Base-by-base conservation (phyloP, 805 yeast species). In the Zygoascus ofunaensis region DNA sequence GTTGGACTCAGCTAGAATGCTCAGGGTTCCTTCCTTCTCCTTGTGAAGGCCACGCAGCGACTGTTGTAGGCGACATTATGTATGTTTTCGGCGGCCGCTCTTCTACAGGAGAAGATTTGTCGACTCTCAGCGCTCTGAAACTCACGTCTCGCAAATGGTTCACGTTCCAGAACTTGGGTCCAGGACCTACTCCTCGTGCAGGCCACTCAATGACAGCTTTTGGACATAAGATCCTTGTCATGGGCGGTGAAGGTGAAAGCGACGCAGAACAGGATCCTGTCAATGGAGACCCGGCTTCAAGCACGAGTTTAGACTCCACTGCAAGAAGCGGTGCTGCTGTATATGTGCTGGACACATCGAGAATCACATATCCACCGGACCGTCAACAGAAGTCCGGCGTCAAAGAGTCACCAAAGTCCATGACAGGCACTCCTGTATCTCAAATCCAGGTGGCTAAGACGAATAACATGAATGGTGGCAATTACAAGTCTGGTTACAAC, bases 71-170 rank as follows among this genome's bases (percentile, higher is more conserved):
- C 48, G 89, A 87, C 55, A 70, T 80, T 41, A 71, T 92, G 74
- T 83, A 82, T 56, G 75, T 90, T 12, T 80, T 82, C 58, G 99
- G 98, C 34, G 99, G 99, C 42, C 85, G 87, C 57, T 79, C 82
- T 49, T 67, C 74, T 28, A 72, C 77, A 49, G 95, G 94, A 37
- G 71, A 71, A 35, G 77, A 86, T 43, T 71, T 81, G 47, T 74
- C 74, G 54, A 74, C 77, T 28, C 72, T 87, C 42, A 77, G 76
- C 56, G 80, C 87, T n/a, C 75, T 92, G 53, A 87, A 87, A 59
- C 69, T 92, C 53, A 71, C 76, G 42, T 73, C 83, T 19, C 70
- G 74, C 39, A 76, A 77, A 39, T 87, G 96, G 92, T 79, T 76
- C 57, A 76, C 76, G 45, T 72, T 84, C 54, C 79, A 70, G 67